phyloP scores from a whole-genome alignment of 495 filamentous ascomycete species.

The Lasiosphaeris hirsuta region DNA sequence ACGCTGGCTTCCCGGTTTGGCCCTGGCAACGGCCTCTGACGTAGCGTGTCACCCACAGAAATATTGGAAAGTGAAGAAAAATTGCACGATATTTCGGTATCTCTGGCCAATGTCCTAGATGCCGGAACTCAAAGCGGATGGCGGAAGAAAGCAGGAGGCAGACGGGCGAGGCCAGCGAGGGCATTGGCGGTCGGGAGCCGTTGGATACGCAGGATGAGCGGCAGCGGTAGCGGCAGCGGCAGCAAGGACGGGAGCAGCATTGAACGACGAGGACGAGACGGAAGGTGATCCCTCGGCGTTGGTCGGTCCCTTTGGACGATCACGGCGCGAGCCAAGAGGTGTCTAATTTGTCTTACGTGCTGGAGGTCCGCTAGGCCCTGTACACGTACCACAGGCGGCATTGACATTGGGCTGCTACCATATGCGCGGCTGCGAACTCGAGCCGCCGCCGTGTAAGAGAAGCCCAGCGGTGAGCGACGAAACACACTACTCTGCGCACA shows the following conservation, averaged over 20 bases:
- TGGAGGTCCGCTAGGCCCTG: neutral
- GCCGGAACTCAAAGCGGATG: constrained; percentile 1
- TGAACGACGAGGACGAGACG: neutral
- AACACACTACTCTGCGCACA: too few relatives aligned
- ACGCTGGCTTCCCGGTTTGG: constrained; percentile 15
- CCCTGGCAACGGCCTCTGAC: constrained; percentile 27
- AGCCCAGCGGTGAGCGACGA: too few relatives aligned
- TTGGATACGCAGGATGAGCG: neutral
- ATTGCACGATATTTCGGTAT: constrained; percentile 20
- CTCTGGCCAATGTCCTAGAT: constrained; percentile 26
- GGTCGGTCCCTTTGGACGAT: constrained; percentile 12
- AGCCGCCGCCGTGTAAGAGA: too few relatives aligned
- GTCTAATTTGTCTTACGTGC: neutral
- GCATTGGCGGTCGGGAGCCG: neutral
- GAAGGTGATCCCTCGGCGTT: constrained; percentile 2
- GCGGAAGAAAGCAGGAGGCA: constrained; percentile 19
- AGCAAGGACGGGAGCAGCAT: constrained; percentile 2
- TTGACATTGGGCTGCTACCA: constrained; percentile 2
- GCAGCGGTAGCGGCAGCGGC: constrained; percentile 8
- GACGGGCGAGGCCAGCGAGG: constrained; percentile 3
- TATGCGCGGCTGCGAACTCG: too few relatives aligned
- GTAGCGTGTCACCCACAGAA: constrained; percentile 30
- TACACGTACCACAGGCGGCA: constrained; percentile 7
- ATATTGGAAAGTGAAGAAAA: constrained; percentile 18
- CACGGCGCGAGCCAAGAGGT: neutral